Percentiles rank a stretch among this genome's conserved stretches.
Evolutionary conservation across 1,139 yeast species (phyloP).

Genomic region (Suhomyces choctaworum): DNA sequence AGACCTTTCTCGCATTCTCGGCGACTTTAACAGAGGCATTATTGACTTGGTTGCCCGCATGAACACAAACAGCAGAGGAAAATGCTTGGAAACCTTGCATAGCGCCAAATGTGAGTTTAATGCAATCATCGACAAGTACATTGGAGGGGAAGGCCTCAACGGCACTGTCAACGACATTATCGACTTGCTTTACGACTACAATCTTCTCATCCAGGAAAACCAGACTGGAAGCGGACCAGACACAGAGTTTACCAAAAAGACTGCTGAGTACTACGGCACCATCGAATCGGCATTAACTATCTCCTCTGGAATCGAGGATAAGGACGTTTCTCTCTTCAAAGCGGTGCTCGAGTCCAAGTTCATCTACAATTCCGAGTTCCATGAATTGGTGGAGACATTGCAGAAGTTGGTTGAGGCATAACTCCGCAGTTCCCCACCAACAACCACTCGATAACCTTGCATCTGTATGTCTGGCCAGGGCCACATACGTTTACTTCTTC

Average conservation of each 20-base stretch:
- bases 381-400: conserved; percentile 7
- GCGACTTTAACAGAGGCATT: conserved; percentile 14
- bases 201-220: conserved; percentile 15
- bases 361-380: conserved; percentile 10
- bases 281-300: conserved; percentile 12
- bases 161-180: conserved; percentile 17
- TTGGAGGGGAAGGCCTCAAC: conserved; percentile 17
- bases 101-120: conserved; percentile 13
- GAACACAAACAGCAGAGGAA: conserved; percentile 3
- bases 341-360: conserved; percentile 11
- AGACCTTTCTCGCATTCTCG: conserved; percentile 10
- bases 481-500: too few species aligned
- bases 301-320: conserved; percentile 7
- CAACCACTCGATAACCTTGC: too few species aligned
- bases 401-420: conserved; percentile 3
- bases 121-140: conserved; percentile 13
- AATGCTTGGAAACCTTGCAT: conserved; percentile 11
- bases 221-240: conserved; percentile 7
- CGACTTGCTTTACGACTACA: conserved; percentile 20
- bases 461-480: too few species aligned
- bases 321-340: conserved; percentile 12
- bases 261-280: conserved; percentile 7
- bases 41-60: conserved; percentile 6
- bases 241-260: conserved; percentile 3
- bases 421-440: too few species aligned